phyloP scores from a whole-genome alignment of 1,284 basidiomycete genomes.

The Naganishia sp. region DNA sequence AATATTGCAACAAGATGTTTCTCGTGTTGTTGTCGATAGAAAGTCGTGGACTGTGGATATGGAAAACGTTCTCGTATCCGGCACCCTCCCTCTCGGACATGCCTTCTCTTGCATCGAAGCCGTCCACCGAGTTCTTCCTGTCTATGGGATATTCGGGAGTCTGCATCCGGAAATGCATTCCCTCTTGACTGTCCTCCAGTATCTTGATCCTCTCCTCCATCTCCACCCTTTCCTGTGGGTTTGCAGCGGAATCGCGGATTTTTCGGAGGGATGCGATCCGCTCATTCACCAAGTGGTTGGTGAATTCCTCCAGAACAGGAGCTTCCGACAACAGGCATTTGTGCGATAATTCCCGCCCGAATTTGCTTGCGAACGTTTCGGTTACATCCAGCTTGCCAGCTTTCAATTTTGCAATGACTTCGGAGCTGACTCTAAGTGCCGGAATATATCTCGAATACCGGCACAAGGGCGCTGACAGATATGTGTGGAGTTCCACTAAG shows the following conservation, averaged over 20 bases:
- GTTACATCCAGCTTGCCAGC: slow-evolving; percentile 32
- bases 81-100: slow-evolving; percentile 69
- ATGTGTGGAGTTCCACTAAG: slow-evolving; percentile 68
- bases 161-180: slow-evolving; percentile 40
- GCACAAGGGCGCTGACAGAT: slow-evolving; percentile 77
- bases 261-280: slow-evolving; percentile 53
- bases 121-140: slow-evolving; percentile 24
- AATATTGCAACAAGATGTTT: slow-evolving; percentile 84
- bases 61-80: slow-evolving; percentile 86
- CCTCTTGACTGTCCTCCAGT: slow-evolving; percentile 38
- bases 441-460: slow-evolving; percentile 70
- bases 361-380: slow-evolving; percentile 64
- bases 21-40: slow-evolving; percentile 77
- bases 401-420: slow-evolving; percentile 36
- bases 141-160: slow-evolving; percentile 25
- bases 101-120: slow-evolving; percentile 29
- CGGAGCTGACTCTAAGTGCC: slow-evolving; percentile 49
- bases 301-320: slow-evolving; percentile 68
- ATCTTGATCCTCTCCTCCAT: slow-evolving; percentile 27
- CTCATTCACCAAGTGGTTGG: slow-evolving; percentile 64
- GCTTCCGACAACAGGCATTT: slow-evolving; percentile 73
- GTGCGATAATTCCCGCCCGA: slow-evolving; percentile 84
- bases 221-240: not conserved
- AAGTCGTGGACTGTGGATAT: slow-evolving; percentile 83
- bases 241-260: not conserved